phyloP scores from a whole-genome alignment of 2,329 filamentous ascomycete genomes.

The Xylariales sp. region DNA sequence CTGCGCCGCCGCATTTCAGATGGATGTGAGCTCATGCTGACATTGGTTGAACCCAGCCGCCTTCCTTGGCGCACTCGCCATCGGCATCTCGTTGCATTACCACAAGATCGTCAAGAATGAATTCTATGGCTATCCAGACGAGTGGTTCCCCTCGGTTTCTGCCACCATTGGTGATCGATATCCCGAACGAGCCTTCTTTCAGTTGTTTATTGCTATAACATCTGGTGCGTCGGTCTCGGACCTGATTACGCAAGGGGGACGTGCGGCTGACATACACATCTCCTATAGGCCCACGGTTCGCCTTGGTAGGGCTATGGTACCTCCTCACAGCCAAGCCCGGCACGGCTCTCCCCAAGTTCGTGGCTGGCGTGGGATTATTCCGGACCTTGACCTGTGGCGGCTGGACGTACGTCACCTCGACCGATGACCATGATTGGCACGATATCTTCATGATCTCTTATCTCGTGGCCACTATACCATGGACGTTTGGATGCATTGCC shows the following conservation, averaged over 20 bases:
- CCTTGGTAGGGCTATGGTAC: slow-evolving; percentile 88
- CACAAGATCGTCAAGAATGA: slow-evolving; percentile 98
- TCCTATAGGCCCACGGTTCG: slow-evolving; percentile 73
- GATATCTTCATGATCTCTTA: slow-evolving; percentile 99
- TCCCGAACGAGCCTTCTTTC: slow-evolving; percentile 93
- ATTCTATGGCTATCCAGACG: slow-evolving; percentile 86
- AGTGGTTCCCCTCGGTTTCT: slow-evolving; percentile 96
- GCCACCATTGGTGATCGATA: slow-evolving; percentile 97
- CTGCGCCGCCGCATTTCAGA: background rate
- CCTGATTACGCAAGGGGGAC: background rate
- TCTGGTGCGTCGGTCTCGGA: slow-evolving; percentile 55
- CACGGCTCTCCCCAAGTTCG: slow-evolving; percentile 71
- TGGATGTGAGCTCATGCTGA: background rate
- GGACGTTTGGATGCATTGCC: slow-evolving; percentile 86
- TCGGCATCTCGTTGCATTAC: slow-evolving; percentile 81
- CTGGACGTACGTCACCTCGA: slow-evolving; percentile 98
- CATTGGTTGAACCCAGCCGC: slow-evolving; percentile 49
- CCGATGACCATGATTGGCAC: slow-evolving; percentile 97
- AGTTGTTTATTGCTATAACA: slow-evolving; percentile 94
- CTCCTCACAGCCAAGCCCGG: slow-evolving; percentile 75
- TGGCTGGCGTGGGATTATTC: slow-evolving; percentile 75
- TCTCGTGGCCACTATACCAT: slow-evolving; percentile 86
- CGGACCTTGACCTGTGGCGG: slow-evolving; percentile 92
- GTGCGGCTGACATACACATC: background rate
- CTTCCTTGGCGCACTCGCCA: slow-evolving; percentile 79